Evolutionary conservation across 208 protist species (phyloP).

Genomic region (Herpetomonas samuelpessoai): DNA sequence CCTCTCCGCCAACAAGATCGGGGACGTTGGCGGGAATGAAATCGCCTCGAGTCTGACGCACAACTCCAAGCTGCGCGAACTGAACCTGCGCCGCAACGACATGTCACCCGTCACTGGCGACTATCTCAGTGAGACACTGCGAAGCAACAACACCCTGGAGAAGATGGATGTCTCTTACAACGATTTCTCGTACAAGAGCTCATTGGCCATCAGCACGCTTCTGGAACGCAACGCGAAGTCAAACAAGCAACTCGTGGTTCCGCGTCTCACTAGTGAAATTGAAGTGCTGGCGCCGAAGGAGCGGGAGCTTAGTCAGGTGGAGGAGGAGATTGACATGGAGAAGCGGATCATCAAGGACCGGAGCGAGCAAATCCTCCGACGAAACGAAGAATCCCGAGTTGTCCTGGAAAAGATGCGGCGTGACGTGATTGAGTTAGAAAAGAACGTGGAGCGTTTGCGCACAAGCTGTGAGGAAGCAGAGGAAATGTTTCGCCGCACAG

Average conservation of each 20-base stretch:
- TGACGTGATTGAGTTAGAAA: constrained; percentile 72
- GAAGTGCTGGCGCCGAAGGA: constrained; percentile 73
- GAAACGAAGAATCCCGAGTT: constrained; percentile 80
- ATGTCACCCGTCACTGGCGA: constrained; percentile 75
- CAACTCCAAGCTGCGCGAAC: constrained; percentile 65
- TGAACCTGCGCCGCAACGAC: constrained; percentile 82
- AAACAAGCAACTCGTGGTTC: constrained; percentile 74
- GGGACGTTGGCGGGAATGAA: constrained; percentile 69
- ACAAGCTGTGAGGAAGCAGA: constrained; percentile 48
- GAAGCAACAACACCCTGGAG: constrained; percentile 63
- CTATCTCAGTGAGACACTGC: constrained; percentile 60
- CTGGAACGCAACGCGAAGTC: constrained; percentile 59
- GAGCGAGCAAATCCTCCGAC: constrained; percentile 78
- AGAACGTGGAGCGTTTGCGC: constrained; percentile 34
- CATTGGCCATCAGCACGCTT: constrained; percentile 57
- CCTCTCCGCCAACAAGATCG: constrained; percentile 74
- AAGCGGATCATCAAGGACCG: constrained; percentile 82
- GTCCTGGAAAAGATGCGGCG: constrained; percentile 72
- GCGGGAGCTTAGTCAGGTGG: constrained; percentile 73
- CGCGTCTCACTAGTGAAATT: constrained; percentile 74
- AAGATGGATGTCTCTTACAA: constrained; percentile 90
- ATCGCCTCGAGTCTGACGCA: constrained; percentile 49
- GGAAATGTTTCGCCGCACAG: constrained; percentile 42
- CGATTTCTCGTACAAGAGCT: constrained; percentile 89
- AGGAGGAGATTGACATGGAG: constrained; percentile 85